These are phyloP conservation scores for Cruciata laevipes DNA, from an alignment of 257 asterid species.

Conservation along the genomic window DNA sequence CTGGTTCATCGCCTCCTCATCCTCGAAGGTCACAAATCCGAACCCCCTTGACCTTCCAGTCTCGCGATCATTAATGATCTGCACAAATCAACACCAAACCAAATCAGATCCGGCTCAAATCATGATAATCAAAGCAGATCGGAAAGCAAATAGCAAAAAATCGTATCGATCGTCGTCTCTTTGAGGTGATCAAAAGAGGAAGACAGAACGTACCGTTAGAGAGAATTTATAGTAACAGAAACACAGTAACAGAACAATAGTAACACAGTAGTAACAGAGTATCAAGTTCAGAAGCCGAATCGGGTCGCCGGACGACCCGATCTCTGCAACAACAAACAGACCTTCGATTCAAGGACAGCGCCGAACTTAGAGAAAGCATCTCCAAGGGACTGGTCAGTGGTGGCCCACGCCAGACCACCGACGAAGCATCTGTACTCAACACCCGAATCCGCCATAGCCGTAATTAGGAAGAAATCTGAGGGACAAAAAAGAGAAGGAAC, in stretches of 20 bases:
- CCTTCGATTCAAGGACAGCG: slow-evolving; percentile 78
- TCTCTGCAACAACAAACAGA: slow-evolving; percentile 64
- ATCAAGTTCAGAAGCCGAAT: slow-evolving; percentile 38
- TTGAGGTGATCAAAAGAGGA: slow-evolving; percentile 35
- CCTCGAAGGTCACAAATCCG: slow-evolving; percentile 81
- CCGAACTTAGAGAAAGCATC: slow-evolving; percentile 66
- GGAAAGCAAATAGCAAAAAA: not conserved
- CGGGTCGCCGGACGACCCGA: slow-evolving; percentile 46
- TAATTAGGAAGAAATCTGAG: not conserved
- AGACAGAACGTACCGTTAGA: slow-evolving; percentile 84
- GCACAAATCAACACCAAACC: not conserved
- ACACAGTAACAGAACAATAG: slow-evolving; percentile 48
- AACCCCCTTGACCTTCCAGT: slow-evolving; percentile 95
- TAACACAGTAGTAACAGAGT: slow-evolving; percentile 34
- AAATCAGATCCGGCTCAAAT: slow-evolving; percentile 25
- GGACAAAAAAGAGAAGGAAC: not conserved
- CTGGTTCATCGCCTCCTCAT: slow-evolving; percentile 67
- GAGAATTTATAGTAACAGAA: slow-evolving; percentile 27
- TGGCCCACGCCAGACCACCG: slow-evolving; percentile 94
- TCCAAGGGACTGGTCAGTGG: slow-evolving; percentile 58
- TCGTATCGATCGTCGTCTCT: slow-evolving; percentile 61
- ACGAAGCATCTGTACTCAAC: slow-evolving; percentile 82
- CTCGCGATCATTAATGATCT: slow-evolving; percentile 85
- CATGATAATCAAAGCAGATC: not conserved
- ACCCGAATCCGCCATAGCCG: slow-evolving; percentile 46